Evolutionary conservation across 305 asterid genomes (phyloP).

Genomic region (Galium porrigens): DNA sequence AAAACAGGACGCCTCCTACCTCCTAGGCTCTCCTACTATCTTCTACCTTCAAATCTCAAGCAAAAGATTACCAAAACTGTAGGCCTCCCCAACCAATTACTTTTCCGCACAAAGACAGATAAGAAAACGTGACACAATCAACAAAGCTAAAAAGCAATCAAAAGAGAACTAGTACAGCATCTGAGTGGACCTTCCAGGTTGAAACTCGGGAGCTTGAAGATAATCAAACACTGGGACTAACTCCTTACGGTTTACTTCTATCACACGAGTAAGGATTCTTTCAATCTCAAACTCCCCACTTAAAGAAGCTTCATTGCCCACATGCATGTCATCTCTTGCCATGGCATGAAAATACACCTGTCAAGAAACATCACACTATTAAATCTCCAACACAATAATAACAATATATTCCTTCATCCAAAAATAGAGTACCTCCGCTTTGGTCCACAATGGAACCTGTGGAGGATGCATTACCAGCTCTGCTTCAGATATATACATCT

Average conservation of each 20-base stretch:
- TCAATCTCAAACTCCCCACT: slow-evolving; percentile 78
- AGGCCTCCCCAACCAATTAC: background rate
- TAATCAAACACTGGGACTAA: slow-evolving; percentile 64
- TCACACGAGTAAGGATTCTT: slow-evolving; percentile 36
- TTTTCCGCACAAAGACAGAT: background rate
- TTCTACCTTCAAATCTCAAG: slow-evolving; percentile 7
- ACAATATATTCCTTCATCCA: background rate
- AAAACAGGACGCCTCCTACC: background rate
- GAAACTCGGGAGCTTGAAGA: slow-evolving; percentile 47
- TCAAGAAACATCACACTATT: slow-evolving; percentile 15
- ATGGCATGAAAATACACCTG: slow-evolving; percentile 60
- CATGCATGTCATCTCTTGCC: slow-evolving; percentile 25
- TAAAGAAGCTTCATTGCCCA: slow-evolving; percentile 25
- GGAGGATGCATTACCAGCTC: slow-evolving; percentile 74
- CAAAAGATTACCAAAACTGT: background rate
- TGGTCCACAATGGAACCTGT: slow-evolving; percentile 55
- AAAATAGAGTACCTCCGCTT: slow-evolving; percentile 39
- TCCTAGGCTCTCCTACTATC: background rate
- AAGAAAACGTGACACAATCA: slow-evolving; percentile 3
- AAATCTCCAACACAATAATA: slow-evolving; percentile 6
- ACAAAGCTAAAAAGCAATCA: background rate
- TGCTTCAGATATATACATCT: slow-evolving; percentile 71
- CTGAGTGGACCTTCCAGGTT: slow-evolving; percentile 45
- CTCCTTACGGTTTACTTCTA: slow-evolving; percentile 62
- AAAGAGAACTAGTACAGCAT: background rate